Evolutionary conservation across 169 alveolate species (phyloP), one percentile per base, ranked within the genome.

Genomic region (Eimeria acervulina): DNA sequence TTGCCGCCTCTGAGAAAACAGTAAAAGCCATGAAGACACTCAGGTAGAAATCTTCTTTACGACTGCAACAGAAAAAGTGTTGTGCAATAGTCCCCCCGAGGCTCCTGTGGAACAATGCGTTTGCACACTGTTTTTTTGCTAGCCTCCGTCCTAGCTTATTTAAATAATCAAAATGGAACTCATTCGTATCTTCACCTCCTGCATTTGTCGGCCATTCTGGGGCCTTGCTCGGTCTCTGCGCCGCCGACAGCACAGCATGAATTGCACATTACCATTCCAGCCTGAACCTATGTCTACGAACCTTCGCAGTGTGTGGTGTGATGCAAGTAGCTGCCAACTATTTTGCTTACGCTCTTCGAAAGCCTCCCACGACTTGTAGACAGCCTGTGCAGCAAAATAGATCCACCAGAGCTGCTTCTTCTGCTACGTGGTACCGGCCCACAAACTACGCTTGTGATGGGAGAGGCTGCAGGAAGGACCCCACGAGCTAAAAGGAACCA

Each of bases 151-250:
- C 40, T 66, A 63, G 33, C 1, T 12, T 21, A 23, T 15, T n/a
- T 4, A 66, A 61, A 31, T n/a, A 66, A n/a, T 31, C 44, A 31
- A 0, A 2, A 31, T 7, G 26, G 23, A 66, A 10, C 44, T 66
- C 78, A 66, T 19, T 28, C 26, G 0, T 26, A 15, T 47, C 59
- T 59, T 85, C 44, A 85, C 93, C 93, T 85, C n/a, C 78, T 28
- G 80, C 38, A 28, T 68, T 52, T 33, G 55, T 85, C 8, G 93
- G 93, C 78, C 72, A 59, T 36, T 85, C 93, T 33, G 80, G n/a
- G 36, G 36, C 42, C 93, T 52, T 85, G 66, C 59, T 85, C 26
- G 76, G 93, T 85, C 78, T 85, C 93, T 85, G 93, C 61, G 61
- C 8, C 59, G 40, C 59, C 92, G 26, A n/a, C 70, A 81, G 13